phyloP scores from a whole-genome alignment of 2,329 filamentous ascomycete species.

The Cercospora sp. region DNA sequence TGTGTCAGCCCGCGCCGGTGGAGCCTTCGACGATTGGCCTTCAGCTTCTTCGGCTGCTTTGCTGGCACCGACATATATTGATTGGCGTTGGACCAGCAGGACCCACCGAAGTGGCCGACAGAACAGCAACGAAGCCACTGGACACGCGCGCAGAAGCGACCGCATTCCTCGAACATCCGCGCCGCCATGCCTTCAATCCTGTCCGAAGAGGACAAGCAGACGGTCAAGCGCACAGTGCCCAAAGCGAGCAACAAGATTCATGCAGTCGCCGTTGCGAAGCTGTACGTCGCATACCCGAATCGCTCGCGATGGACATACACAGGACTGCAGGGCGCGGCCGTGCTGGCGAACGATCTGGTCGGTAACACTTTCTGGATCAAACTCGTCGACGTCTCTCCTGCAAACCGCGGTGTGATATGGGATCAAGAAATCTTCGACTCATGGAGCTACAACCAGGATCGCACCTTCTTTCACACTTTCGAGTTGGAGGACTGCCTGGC shows the following conservation, averaged over 20 bases:
- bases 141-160: neutral
- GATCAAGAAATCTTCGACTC: slow-evolving; percentile 97
- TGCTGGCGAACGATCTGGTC: slow-evolving; percentile 89
- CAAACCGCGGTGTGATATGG: slow-evolving; percentile 85
- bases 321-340: slow-evolving; percentile 85
- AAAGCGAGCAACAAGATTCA: slow-evolving; percentile 97
- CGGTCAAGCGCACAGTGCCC: slow-evolving; percentile 88
- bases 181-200: slow-evolving; percentile 56
- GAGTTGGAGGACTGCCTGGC: slow-evolving; percentile 91
- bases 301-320: slow-evolving; percentile 88
- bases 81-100: neutral
- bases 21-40: slow-evolving; percentile 7
- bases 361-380: slow-evolving; percentile 98
- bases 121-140: neutral
- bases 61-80: slow-evolving; percentile 20
- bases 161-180: neutral
- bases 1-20: neutral
- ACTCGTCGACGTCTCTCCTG: slow-evolving; percentile 89
- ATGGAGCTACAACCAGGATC: slow-evolving; percentile 93
- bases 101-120: neutral
- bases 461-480: slow-evolving; percentile 96
- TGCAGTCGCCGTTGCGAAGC: slow-evolving; percentile 85
- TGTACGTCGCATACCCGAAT: slow-evolving; percentile 91
- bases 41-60: slow-evolving; percentile 12
- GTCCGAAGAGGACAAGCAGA: slow-evolving; percentile 92